Conservation (phyloP, 176 grass and related monocot genomes). For the Ensete ventricosum region DNA sequence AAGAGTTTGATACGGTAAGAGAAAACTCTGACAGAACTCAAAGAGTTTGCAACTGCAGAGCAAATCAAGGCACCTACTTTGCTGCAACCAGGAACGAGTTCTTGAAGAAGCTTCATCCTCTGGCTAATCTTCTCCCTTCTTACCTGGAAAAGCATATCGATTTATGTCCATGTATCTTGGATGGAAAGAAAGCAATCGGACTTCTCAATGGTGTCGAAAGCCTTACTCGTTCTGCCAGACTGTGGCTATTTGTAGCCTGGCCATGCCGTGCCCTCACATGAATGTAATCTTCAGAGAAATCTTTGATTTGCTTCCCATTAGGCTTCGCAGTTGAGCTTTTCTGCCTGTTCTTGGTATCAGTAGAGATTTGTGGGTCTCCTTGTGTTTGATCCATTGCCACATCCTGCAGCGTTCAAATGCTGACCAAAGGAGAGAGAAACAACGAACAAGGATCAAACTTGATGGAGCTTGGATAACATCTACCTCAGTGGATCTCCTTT, state of each 20-base stretch:
- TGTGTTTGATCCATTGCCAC: neutral
- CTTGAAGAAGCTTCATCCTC: constrained; percentile 92
- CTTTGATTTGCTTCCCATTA: constrained; percentile 52
- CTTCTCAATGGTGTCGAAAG: neutral
- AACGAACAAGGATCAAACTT: constrained; percentile 6
- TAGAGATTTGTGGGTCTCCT: neutral
- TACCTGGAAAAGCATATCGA: constrained; percentile 32
- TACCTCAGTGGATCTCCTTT: constrained; percentile 65
- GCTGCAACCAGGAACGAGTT: constrained; percentile 86
- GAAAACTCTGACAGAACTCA: neutral
- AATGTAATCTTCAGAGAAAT: constrained; percentile 58
- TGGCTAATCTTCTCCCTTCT: constrained; percentile 97
- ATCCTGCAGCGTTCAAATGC: constrained; percentile 8
- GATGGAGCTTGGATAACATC: neutral
- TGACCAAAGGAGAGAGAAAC: neutral
- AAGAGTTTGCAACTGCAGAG: neutral
- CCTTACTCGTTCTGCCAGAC: constrained; percentile 77
- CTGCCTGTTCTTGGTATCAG: neutral
- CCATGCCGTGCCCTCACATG: constrained; percentile 79
- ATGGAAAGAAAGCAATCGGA: neutral
- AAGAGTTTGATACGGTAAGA: constrained; percentile 11
- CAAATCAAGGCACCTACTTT: constrained; percentile 38
- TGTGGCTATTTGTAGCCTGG: constrained; percentile 90
- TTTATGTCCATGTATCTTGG: neutral
- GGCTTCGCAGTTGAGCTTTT: constrained; percentile 22